These are phyloP conservation scores for Phytophthora macrochlamydospora DNA, from an alignment of 352 stramenopile species.

Conservation along the genomic window DNA sequence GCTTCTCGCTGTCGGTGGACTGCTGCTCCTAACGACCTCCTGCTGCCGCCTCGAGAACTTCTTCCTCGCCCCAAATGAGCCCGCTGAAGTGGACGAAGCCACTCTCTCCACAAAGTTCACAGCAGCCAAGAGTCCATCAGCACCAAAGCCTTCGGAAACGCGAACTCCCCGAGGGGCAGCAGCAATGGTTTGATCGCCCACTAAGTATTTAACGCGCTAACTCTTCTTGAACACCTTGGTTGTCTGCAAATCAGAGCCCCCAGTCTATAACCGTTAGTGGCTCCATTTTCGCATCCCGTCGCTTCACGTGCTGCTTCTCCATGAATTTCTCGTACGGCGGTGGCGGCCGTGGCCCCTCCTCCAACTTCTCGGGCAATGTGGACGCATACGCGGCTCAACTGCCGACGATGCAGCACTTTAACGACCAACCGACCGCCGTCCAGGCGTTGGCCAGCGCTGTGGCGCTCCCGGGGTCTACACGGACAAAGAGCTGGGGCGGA, in stretches of 20 bases:
- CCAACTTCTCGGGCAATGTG: constrained; percentile 20
- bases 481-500: constrained; percentile 54
- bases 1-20: constrained; percentile 38
- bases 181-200: constrained; percentile 1
- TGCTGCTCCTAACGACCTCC: constrained; percentile 46
- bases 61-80: constrained; percentile 36
- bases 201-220: neutral
- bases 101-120: constrained; percentile 44
- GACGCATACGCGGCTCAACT: constrained; percentile 43
- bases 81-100: constrained; percentile 32
- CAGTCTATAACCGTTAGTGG: constrained; percentile 24
- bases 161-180: constrained; percentile 2
- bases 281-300: constrained; percentile 18
- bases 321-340: constrained; percentile 32
- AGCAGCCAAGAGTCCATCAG: neutral
- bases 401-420: constrained; percentile 23
- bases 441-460: constrained; percentile 73
- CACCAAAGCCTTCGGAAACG: neutral
- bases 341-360: constrained; percentile 18
- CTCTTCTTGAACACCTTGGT: neutral
- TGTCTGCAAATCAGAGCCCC: neutral
- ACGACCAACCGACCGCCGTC: constrained; percentile 48
- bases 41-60: constrained; percentile 68
- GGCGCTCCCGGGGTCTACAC: constrained; percentile 67
- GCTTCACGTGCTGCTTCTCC: constrained; percentile 3